Base-by-base conservation (phyloP, 306 rosid genomes). In the Casuarina cunninghamiana region DNA sequence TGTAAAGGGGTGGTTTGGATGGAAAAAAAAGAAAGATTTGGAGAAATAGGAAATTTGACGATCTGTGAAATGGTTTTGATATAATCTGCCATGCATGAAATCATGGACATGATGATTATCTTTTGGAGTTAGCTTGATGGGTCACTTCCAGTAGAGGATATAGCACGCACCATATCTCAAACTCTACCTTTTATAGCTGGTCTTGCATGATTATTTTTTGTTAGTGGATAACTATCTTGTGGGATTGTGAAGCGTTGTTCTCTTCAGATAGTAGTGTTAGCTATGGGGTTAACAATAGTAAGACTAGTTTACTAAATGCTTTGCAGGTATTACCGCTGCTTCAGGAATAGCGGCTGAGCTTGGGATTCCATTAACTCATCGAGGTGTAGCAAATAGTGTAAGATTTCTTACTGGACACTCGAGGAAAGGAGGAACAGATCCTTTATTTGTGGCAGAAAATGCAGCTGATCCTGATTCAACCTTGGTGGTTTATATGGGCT, bases 331-430 rank as follows among this genome's bases (percentile, higher is more conserved):
- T 75, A 95, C 98, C 48, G 97, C 98, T 53, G 98, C 98, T 38
- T 95, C 98, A 42, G 98, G 98, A 75, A 95, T 95, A 83, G 86
- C 98, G 32, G 97, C 97, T 4, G 89, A 89, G 84, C 71, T 95
- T 37, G 98, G 97, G 73, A 88, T 95, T 81, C 98, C 97, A 10
- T 83, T 95, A 75, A 95, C 98, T 62, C 98, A 95, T 71, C 87
- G 97, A 3, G 97, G 97, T 39, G 83, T 95, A 53, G 88, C 98
- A 81, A 90, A 76, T 13, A 95, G 93, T 55, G 97, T 89, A 50
- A 86, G 97, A 74, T 95, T 95, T 75, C 97, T 95, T 74, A 92
- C 97, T 0, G 98, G 98, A 43, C 98, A 95, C 82, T 91, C 97
- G 17, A 91, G 97, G 76, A 91, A 92, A 80, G 98, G 98, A 74